These are phyloP conservation scores for Tulasnella sp. DNA, from an alignment of 768 basidiomycete species.

Conservation along the genomic window DNA sequence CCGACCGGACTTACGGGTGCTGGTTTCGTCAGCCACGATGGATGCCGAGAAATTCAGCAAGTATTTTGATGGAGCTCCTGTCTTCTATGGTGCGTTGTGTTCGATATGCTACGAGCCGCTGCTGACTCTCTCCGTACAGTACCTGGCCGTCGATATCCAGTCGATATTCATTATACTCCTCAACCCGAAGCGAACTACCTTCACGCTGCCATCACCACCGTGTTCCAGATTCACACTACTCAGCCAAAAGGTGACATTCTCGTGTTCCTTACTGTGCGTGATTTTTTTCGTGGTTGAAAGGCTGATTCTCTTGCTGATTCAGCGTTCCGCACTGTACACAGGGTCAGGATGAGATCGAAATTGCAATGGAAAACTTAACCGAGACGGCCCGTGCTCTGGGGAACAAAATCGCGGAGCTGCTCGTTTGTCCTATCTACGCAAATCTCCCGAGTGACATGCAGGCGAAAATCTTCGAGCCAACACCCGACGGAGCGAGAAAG, in stretches of 20 bases:
- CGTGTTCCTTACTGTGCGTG: slow-evolving; percentile 82
- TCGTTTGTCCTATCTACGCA: slow-evolving; percentile 97
- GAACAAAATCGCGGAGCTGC: slow-evolving; percentile 91
- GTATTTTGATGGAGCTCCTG: slow-evolving; percentile 94
- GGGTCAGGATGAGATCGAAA: slow-evolving; percentile 99
- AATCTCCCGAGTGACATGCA: slow-evolving; percentile 99
- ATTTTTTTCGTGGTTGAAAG: not conserved
- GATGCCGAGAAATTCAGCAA: slow-evolving; percentile 97
- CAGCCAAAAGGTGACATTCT: slow-evolving; percentile 97
- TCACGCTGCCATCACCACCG: slow-evolving; percentile 96
- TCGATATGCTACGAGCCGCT: not conserved
- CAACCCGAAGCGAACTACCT: slow-evolving; percentile 99
- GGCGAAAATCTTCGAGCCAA: slow-evolving; percentile 98
- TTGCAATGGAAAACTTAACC: slow-evolving; percentile 90
- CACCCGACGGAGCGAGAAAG: slow-evolving; percentile 92
- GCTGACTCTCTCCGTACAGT: slow-evolving; percentile 46
- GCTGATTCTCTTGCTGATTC: slow-evolving; percentile 18
- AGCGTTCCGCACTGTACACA: slow-evolving; percentile 33
- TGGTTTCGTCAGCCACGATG: slow-evolving; percentile 91
- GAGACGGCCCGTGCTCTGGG: slow-evolving; percentile 93
- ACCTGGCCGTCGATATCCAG: slow-evolving; percentile 94
- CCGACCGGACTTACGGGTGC: slow-evolving; percentile 83
- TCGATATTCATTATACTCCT: slow-evolving; percentile 97
- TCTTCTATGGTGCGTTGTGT: slow-evolving; percentile 75
- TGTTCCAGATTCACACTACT: slow-evolving; percentile 98